Evolutionary conservation across 192 early-diverging fungal species (phyloP).

Genomic region (Coemansia sp.): DNA sequence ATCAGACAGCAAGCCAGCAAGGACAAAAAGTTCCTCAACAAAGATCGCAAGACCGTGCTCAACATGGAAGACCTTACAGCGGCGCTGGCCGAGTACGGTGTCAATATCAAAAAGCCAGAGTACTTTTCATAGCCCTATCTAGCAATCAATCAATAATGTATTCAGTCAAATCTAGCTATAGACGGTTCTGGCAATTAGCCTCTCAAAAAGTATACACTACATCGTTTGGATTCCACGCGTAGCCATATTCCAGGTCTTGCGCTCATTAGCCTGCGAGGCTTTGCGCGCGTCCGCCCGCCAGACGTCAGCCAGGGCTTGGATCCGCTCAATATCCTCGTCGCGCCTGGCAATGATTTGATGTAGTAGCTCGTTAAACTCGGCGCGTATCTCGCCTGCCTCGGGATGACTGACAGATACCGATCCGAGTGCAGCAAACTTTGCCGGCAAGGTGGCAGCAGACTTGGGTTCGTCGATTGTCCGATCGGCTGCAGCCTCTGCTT

Average conservation of each 20-base stretch:
- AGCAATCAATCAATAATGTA: slow-evolving; percentile 10
- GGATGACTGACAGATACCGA: slow-evolving; percentile 44
- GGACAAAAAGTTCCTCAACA: slow-evolving; percentile 56
- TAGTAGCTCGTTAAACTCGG: slow-evolving; percentile 53
- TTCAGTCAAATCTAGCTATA: neutral
- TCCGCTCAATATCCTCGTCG: slow-evolving; percentile 50
- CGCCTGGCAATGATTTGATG: slow-evolving; percentile 48
- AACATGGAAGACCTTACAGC: slow-evolving; percentile 92
- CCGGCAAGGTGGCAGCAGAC: slow-evolving; percentile 1
- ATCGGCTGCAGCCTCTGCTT: neutral
- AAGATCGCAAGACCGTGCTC: slow-evolving; percentile 83
- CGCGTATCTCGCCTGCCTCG: slow-evolving; percentile 50
- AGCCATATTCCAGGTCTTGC: slow-evolving; percentile 34
- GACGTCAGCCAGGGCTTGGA: slow-evolving; percentile 44
- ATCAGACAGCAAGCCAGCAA: slow-evolving; percentile 62
- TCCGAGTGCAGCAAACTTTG: slow-evolving; percentile 26
- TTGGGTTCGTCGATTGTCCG: neutral
- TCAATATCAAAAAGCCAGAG: slow-evolving; percentile 95
- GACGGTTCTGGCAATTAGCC: neutral
- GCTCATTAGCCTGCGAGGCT: slow-evolving; percentile 32
- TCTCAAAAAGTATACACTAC: neutral
- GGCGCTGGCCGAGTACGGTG: slow-evolving; percentile 89
- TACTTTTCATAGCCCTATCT: slow-evolving; percentile 65
- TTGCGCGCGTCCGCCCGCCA: slow-evolving; percentile 44
- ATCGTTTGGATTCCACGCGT: slow-evolving; percentile 47